phyloP scores from a whole-genome alignment of 1,284 basidiomycete genomes.

The Ustilago tritici region DNA sequence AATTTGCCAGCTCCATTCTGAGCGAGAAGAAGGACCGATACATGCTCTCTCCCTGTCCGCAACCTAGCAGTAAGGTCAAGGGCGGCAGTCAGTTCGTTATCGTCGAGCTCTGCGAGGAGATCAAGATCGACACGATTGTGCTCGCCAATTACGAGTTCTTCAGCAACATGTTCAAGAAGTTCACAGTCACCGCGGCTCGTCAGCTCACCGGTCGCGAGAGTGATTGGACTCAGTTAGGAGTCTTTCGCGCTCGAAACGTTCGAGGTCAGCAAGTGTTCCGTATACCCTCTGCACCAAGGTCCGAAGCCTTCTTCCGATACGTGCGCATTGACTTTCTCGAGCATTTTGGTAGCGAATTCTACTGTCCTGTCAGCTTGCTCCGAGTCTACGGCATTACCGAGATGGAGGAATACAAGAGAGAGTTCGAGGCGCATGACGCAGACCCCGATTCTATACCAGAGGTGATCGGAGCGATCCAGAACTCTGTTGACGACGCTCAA shows the following conservation, averaged over 20 bases:
- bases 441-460: slow-evolving; percentile 63
- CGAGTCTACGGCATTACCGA: slow-evolving; percentile 96
- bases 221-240: slow-evolving; percentile 74
- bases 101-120: slow-evolving; percentile 96
- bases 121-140: slow-evolving; percentile 93
- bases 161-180: slow-evolving; percentile 93
- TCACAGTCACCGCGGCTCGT: slow-evolving; percentile 86
- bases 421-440: slow-evolving; percentile 79
- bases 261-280: slow-evolving; percentile 82
- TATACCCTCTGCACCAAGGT: slow-evolving; percentile 43
- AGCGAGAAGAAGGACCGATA: slow-evolving; percentile 92
- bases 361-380: slow-evolving; percentile 91
- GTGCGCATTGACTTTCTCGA: slow-evolving; percentile 94
- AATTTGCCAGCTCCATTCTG: slow-evolving; percentile 85
- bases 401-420: slow-evolving; percentile 83
- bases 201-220: slow-evolving; percentile 79
- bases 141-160: slow-evolving; percentile 98
- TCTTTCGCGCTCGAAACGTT: slow-evolving; percentile 86
- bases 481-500: not conserved
- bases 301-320: slow-evolving; percentile 74
- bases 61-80: slow-evolving; percentile 16
- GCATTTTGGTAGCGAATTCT: slow-evolving; percentile 94
- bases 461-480: not conserved
- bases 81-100: slow-evolving; percentile 80
- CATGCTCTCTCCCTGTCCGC: slow-evolving; percentile 92